Conservation (phyloP, 2,329 filamentous ascomycete genomes). For the Phaeosphaeriaceae sp. region DNA sequence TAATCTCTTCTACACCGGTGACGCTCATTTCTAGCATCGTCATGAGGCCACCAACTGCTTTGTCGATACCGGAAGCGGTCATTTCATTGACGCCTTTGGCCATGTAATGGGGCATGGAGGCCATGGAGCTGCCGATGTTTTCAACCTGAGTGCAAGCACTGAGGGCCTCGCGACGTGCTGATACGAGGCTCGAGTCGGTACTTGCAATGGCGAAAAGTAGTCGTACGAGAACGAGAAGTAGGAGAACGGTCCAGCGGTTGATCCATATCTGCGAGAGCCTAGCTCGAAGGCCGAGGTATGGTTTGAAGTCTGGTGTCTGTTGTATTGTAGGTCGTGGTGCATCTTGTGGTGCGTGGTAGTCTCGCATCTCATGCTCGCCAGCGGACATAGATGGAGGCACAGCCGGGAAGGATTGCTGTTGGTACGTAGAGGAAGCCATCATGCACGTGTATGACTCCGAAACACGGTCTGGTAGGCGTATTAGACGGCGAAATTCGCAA, state of each 20-base stretch:
- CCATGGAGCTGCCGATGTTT: conserved; percentile 91
- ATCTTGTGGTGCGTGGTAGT: conserved; percentile 64
- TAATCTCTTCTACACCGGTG: conserved; percentile 83
- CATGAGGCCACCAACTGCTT: conserved; percentile 80
- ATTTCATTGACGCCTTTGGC: conserved; percentile 87
- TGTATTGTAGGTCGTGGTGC: conserved; percentile 64
- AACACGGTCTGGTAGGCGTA: conserved; percentile 39
- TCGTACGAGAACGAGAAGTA: conserved; percentile 83
- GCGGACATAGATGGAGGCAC: conserved; percentile 65
- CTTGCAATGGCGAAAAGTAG: conserved; percentile 77
- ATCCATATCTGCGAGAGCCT: conserved; percentile 96
- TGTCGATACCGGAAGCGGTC: conserved; percentile 79
- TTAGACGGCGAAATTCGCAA: conserved; percentile 32
- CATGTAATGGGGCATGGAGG: conserved; percentile 97
- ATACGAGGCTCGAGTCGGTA: conserved; percentile 75
- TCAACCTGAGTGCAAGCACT: conserved; percentile 92
- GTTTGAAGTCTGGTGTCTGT: conserved; percentile 76
- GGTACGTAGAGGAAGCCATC: conserved; percentile 60
- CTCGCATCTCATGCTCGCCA: conserved; percentile 68
- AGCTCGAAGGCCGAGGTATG: conserved; percentile 88
- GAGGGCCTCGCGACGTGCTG: conserved; percentile 81
- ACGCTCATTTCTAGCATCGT: conserved; percentile 79
- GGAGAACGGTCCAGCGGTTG: conserved; percentile 93
- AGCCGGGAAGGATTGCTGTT: conserved; percentile 62
- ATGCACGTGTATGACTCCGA: conserved; percentile 34